Evolutionary conservation across 768 basidiomycete genomes (phyloP), one percentile per base, ranked within the genome.

Genomic region (Podaxis sp.): DNA sequence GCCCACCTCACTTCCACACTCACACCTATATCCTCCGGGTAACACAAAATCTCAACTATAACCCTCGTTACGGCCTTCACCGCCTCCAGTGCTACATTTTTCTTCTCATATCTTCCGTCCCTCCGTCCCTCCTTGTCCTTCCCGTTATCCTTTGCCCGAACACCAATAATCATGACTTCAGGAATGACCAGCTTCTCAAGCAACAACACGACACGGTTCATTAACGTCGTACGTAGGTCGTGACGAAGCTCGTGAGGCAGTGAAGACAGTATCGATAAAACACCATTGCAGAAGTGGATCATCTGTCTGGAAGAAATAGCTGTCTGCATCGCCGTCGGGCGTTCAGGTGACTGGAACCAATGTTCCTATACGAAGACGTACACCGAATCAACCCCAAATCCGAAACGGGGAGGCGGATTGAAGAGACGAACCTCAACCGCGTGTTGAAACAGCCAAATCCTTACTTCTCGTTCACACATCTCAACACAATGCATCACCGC

Each of bases 401-500:
- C 9, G 40, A 4, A 25, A 11, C 2, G 36, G 1, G 16, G 2
- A 27, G 32, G 32, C 10, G 13, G 4, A 48, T 57, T 14, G 47
- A 50, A 18, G 7, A 37, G 13, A 64, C 74, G 18, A 64, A 87
- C 86, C 75, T 88, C 78, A n/a, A 82, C 58, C 0, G 74, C 66
- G 59, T 81, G 74, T 42, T 75, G 72, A 23, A 89, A 64, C 11
- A 84, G 67, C 82, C 83, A 86, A 53, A 77, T 70, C 13, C 82
- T 77, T n/a, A 73, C 72, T 0, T 70, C 70, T 21, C 78, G 70
- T 3, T 74, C 68, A 35, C 79, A 80, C 40, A 80, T 74, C 64
- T 85, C 83, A 28, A 87, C 67, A 65, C 83, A 86, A 18, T 72
- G 72, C 3, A 79, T 70, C n/a, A 87, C 67, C 6, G 78, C 77